phyloP scores from a whole-genome alignment of 129 eudicot genomes.

The Chrysanthemum lavandulifolium region DNA sequence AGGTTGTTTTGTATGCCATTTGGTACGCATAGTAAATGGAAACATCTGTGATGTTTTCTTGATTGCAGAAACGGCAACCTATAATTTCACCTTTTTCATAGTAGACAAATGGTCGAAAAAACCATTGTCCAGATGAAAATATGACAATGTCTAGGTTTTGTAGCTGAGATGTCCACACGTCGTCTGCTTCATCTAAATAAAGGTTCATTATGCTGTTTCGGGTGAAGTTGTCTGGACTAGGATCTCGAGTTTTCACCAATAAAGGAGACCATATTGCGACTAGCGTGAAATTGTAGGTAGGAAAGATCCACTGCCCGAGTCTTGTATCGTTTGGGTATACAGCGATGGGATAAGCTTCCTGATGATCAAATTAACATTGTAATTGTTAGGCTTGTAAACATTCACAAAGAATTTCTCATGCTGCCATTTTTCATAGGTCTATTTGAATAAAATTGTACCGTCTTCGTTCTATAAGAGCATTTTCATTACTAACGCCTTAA shows the following conservation, averaged over 20 bases:
- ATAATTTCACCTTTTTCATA: conserved; percentile 43
- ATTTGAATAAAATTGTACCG: not conserved
- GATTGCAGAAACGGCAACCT: conserved; percentile 50
- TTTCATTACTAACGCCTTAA: too few relatives aligned
- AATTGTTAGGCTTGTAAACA: not conserved
- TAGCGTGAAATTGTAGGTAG: conserved; percentile 49
- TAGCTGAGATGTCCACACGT: conserved; percentile 43
- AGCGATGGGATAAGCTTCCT: conserved; percentile 47
- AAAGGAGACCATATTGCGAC: conserved; percentile 54
- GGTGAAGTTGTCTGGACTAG: conserved; percentile 29
- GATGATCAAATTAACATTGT: not conserved
- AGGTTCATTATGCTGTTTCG: conserved; percentile 40
- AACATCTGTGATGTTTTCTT: conserved; percentile 42
- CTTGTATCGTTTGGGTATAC: conserved; percentile 37
- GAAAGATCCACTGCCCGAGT: conserved; percentile 50
- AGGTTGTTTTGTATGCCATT: conserved; percentile 50
- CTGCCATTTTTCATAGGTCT: not conserved
- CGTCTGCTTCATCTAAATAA: conserved; percentile 53
- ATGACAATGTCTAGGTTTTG: conserved; percentile 41
- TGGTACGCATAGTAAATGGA: conserved; percentile 38
- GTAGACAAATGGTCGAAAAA: conserved; percentile 50
- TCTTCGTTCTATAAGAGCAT: too few relatives aligned
- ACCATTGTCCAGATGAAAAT: conserved; percentile 64
- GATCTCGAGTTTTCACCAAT: conserved; percentile 38
- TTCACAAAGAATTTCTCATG: not conserved